A percentile compares a stretch with the other conserved stretches of the same genome.
These are phyloP conservation scores for Chrysopogon serrulatus DNA, from an alignment of 176 grass and related monocot species.

Conservation along the genomic window DNA sequence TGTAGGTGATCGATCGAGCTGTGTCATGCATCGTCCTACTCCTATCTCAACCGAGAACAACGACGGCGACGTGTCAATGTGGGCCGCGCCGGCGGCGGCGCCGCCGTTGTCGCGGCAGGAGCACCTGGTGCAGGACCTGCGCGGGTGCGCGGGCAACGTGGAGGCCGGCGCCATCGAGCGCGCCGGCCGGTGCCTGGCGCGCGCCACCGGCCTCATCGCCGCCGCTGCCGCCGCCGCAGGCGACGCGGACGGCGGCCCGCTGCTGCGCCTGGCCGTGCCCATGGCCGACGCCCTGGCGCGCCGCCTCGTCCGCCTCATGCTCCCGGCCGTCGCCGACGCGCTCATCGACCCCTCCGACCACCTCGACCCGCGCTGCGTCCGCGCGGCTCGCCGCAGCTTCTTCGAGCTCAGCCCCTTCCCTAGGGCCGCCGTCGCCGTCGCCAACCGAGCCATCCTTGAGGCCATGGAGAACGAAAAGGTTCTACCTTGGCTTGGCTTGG, in stretches of 20 bases:
- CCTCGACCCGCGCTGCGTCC: neutral
- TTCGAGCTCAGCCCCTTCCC: constrained; percentile 47
- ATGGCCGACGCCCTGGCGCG: constrained; percentile 15
- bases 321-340: constrained; percentile 26
- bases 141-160: constrained; percentile 27
- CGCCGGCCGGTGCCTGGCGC: constrained; percentile 19
- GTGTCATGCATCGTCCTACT: neutral
- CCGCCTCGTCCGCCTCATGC: constrained; percentile 3
- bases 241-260: constrained; percentile 6
- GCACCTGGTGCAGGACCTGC: constrained; percentile 5
- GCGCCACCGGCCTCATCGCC: neutral
- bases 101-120: neutral
- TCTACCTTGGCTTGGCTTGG: neutral
- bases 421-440: constrained; percentile 7
- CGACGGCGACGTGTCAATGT: neutral
- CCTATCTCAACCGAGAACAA: neutral
- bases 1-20: neutral
- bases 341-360: neutral
- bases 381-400: constrained; percentile 19
- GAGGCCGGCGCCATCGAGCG: constrained; percentile 15
- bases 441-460: constrained; percentile 42
- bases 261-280: constrained; percentile 22
- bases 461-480: constrained; percentile 42
- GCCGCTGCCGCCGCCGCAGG: neutral
- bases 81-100: neutral